Conservation (phyloP, 148 eudicot species). For the Chenopodium suecicum region DNA sequence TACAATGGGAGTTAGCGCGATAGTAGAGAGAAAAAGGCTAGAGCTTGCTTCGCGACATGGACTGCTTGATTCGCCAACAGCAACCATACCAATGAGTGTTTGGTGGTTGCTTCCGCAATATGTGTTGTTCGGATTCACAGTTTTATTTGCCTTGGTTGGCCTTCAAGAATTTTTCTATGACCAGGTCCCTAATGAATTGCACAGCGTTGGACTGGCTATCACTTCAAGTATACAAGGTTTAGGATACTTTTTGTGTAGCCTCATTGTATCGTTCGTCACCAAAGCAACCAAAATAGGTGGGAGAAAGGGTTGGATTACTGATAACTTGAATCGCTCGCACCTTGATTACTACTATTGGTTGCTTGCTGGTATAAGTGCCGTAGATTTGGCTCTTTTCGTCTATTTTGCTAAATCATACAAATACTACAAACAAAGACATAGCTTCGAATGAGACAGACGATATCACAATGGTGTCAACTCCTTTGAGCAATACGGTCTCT, state of each 20-base stretch:
- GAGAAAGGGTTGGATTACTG: constrained; percentile 51
- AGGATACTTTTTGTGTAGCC: not conserved
- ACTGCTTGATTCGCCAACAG: not conserved
- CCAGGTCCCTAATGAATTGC: not conserved
- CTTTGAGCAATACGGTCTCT: too few relatives aligned
- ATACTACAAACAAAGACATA: not conserved
- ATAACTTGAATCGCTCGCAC: constrained; percentile 47
- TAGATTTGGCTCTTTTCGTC: constrained; percentile 24
- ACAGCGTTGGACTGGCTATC: not conserved
- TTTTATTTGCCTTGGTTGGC: not conserved
- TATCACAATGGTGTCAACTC: not conserved
- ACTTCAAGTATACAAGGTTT: not conserved
- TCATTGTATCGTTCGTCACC: not conserved
- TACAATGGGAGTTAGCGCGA: not conserved
- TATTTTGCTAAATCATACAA: not conserved
- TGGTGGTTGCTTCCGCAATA: not conserved
- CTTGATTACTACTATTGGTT: constrained; percentile 78
- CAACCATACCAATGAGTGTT: not conserved
- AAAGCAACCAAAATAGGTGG: constrained; percentile 22
- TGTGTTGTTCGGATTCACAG: not conserved
- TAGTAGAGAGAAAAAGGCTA: not conserved
- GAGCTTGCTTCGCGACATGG: not conserved
- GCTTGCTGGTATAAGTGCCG: constrained; percentile 33
- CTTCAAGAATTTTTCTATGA: not conserved
- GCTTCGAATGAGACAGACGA: not conserved